These are phyloP conservation scores for Diaporthe ilicicola DNA, from an alignment of 2,329 filamentous ascomycete genomes.

Conservation along the genomic window DNA sequence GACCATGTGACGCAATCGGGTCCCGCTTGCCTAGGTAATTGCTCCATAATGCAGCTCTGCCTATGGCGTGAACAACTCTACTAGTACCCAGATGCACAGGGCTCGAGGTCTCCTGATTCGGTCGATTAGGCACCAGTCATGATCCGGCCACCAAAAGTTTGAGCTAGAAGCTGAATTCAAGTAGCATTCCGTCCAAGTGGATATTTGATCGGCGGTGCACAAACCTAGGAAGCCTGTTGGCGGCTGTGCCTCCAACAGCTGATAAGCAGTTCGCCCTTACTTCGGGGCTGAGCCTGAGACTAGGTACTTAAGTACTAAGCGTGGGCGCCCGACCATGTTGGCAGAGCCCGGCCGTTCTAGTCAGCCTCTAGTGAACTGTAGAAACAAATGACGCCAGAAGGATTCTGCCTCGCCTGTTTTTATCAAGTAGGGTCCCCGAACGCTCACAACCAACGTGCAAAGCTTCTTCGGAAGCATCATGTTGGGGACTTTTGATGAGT, in stretches of 20 bases:
- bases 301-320: too few relatives aligned
- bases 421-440: background rate
- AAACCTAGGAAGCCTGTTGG: background rate
- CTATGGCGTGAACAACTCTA: background rate
- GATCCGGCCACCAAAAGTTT: background rate
- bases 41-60: background rate
- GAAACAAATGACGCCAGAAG: background rate
- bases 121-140: background rate
- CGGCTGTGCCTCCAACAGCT: slow-evolving; percentile 16
- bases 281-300: background rate
- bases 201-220: background rate
- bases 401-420: background rate
- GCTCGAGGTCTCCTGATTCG: background rate
- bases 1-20: background rate
- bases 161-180: too few relatives aligned
- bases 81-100: too few relatives aligned
- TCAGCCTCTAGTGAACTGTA: background rate
- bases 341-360: background rate
- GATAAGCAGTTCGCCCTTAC: background rate
- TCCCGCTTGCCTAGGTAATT: too few relatives aligned
- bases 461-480: background rate
- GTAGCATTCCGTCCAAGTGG: background rate
- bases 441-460: background rate
- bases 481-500: too few relatives aligned
- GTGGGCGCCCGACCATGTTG: background rate